phyloP scores from a whole-genome alignment of 2,329 filamentous ascomycete species.

The Apiospora aurea region DNA sequence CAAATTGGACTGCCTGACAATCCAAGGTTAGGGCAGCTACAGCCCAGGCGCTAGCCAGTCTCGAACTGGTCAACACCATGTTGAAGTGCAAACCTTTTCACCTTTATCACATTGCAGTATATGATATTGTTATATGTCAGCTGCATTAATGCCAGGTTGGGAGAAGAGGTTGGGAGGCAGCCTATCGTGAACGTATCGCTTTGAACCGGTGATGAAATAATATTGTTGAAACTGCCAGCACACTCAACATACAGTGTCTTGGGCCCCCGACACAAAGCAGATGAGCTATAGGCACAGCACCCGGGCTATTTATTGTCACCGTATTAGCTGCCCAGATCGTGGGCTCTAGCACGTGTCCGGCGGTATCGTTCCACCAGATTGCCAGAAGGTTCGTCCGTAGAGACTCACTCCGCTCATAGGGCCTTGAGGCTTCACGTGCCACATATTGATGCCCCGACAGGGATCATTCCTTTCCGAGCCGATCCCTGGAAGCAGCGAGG shows the following conservation, averaged over 20 bases:
- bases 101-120: neutral
- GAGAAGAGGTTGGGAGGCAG: neutral
- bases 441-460: neutral
- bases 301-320: neutral
- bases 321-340: neutral
- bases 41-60: neutral
- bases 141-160: neutral
- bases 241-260: neutral
- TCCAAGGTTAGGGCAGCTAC: neutral
- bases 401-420: conserved; percentile 3
- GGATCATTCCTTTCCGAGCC: neutral
- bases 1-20: conserved; percentile 20
- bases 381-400: neutral
- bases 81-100: conserved; percentile 3
- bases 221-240: neutral
- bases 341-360: neutral
- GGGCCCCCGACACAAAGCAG: neutral
- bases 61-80: neutral
- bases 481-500: neutral
- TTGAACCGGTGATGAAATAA: neutral
- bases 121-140: neutral
- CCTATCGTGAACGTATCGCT: neutral
- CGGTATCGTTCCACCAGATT: conserved; percentile 1
- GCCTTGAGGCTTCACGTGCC: neutral
- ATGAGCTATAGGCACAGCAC: neutral